Evolutionary conservation across 345 rosid species (phyloP), one percentile per base, ranked within the genome.

Genomic region (Arabis alpina): DNA sequence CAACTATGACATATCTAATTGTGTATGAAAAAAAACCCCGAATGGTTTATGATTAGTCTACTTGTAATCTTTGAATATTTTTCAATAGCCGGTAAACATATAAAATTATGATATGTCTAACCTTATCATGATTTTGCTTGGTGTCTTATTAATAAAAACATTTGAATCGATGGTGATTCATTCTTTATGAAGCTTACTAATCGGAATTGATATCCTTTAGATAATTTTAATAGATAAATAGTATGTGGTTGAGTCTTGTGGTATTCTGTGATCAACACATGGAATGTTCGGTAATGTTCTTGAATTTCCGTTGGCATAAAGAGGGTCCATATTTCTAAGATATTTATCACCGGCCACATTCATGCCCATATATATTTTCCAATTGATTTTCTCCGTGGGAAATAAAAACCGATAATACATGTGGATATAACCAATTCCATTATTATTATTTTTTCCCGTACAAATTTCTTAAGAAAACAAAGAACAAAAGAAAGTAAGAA

Each of bases 231-330:
- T 44, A 68, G 54, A 44, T 32, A 4, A 30, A 2, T 28, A 43
- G 34, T 41, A 58, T 40, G 16, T 34, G 34, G 23, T 37, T 58
- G 58, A 70, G 14, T 49, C 34, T 4, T 41, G 6, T 49, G 9
- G 1, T 27, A 42, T 12, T 30, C 24, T 14, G 6, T 53, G 70
- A 19, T 19, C 23, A 19, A 63, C 55, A n/a, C 45, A 15, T 61
- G 7, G 76, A 54, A 55, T 8, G 70, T 72, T 72, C 64, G 8
- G 49, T 36, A 55, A 55, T 25, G 51, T 72, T 64, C 70, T 54
- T 2, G 64, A 54, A 24, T 12, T 14, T 2, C 40, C 23, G 37
- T 34, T 27, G 50, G 56, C 16, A 10, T 9, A 41, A 50, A 43
- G 61, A 6, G 1, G 30, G 55, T 10, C 56, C 49, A 47, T 11